Base-by-base conservation (phyloP, 1,284 basidiomycete species). In the Heterobasidion occidentale region DNA sequence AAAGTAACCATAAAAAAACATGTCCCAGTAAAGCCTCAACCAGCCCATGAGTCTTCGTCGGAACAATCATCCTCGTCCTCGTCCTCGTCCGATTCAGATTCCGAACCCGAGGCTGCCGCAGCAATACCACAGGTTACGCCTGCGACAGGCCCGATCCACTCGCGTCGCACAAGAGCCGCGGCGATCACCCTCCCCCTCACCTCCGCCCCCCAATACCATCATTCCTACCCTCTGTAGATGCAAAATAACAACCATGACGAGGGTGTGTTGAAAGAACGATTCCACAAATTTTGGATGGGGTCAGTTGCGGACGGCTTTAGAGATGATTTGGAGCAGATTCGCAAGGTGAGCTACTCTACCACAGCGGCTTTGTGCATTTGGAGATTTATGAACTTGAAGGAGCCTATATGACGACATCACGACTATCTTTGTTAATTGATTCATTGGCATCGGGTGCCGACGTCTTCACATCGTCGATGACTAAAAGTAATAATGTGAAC, bases 271-370 rank as follows among this genome's bases (percentile, higher is more conserved):
- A 83, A 80, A 61, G 80, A 80, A 34, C 79, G 75, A 46, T 91
- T 91, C 65, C 73, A 81, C 56, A 84, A 84, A 65, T 90, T 91
- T 65, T 92, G 88, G 88, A 90, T 92, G 87, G 69, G 80, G 3
- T 80, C 83, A 2, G 77, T 91, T 4, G 88, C 84, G 1, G 88
- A 91, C 67, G 87, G 81, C 15, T 92, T 91, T 69, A 79, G 79
- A 59, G 83, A 88, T 53, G 89, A 91, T 67, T 72, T 92, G 17
- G 86, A 89, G 63, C 77, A 84, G 63, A 84, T 91, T 63, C 81
- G 84, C 46, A 90, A 90, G 76, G 88, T 85, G 56, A 35, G 72
- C 27, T 49, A n/a, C n/a, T 12, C 36, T 19, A 20, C 9, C 56
- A 14, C 38, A 36, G 27, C n/a, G 11, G 38, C 38, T 42, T 42